Base-by-base conservation (phyloP, 352 stramenopile genomes). In the Pythium scleroteichum region DNA sequence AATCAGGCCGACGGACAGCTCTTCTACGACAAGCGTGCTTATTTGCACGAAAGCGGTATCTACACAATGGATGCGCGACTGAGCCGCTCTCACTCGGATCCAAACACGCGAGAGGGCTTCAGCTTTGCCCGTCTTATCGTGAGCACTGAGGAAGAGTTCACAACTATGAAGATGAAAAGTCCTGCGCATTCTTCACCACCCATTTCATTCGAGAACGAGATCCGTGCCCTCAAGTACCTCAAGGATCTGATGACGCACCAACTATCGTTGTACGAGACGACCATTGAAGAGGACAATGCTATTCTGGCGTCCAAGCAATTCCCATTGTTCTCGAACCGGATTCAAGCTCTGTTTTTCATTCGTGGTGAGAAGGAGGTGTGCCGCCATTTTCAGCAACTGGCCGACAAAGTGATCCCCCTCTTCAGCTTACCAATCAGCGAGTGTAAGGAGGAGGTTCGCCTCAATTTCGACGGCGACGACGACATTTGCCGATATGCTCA, bases 281-380 rank as follows among this genome's bases (percentile, higher is more conserved):
- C 85, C 32, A 87, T 97, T 41, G 86, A 94, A 62, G 73, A 96
- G 63, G 88, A 96, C 69, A 87, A 94, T 59, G 84, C 76, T 33
- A 71, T 93, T 61, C 67, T 95, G 57, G 84, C 84, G 48, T 88
- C 79, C 44, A 90, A 90, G 69, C 68, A 87, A 60, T 90, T 84
- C 62, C 75, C 79, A 48, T 62, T 92, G 44, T 92, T 92, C 66
- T 95, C 85, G 35, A 97, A 97, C 77, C 76, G 85, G 56, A 90
- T 93, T 56, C 85, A 96, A 53, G 85, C 85, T 59, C 72, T 96
- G 38, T 92, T 94, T 64, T 94, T 96, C 60, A 91, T 97, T 55
- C 81, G 84, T 14, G 88, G 88, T 12, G 88, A 97, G 61, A 97
- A 97, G 53, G 78, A 94, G 63, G 85, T 96, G 45, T 96, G 84